Conservation (phyloP, 306 rosid genomes). For the Cyclanthera cordifolia region DNA sequence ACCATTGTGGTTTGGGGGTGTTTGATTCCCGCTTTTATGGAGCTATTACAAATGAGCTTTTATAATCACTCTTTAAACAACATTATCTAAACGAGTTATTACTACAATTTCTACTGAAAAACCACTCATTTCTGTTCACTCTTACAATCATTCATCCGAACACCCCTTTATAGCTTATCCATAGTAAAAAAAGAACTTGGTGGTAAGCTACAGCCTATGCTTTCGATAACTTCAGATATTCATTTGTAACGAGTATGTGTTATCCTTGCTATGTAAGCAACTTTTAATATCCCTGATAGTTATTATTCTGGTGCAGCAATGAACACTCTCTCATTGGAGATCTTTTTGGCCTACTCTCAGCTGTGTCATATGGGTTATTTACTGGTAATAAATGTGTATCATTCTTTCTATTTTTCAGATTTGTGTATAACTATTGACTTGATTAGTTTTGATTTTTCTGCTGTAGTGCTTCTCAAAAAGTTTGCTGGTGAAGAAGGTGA, state of each 20-base stretch:
- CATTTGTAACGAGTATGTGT: background rate
- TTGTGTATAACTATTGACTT: background rate
- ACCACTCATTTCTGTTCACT: too few species aligned
- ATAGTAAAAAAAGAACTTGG: background rate
- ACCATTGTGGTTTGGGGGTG: too few species aligned
- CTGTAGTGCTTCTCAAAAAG: slow-evolving; percentile 73
- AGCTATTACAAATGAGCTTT: too few species aligned
- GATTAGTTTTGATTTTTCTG: slow-evolving; percentile 15
- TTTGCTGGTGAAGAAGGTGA: slow-evolving; percentile 88
- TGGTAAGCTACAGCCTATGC: background rate
- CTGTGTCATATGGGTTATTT: slow-evolving; percentile 78
- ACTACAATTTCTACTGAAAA: too few species aligned
- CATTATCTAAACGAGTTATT: too few species aligned
- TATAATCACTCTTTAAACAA: too few species aligned
- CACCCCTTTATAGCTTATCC: background rate
- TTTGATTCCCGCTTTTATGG: too few species aligned
- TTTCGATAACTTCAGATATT: background rate
- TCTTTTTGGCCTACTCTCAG: slow-evolving; percentile 87
- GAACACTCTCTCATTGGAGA: slow-evolving; percentile 77
- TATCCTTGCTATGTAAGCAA: slow-evolving; percentile 20
- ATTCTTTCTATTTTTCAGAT: background rate
- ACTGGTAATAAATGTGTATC: slow-evolving; percentile 46
- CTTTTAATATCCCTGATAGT: slow-evolving; percentile 30
- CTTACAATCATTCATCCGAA: too few species aligned
- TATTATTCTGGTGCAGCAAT: slow-evolving; percentile 53